Percentiles rank a stretch among this genome's conserved stretches.
Evolutionary conservation across 192 early-diverging fungal species (phyloP).

Genomic region (Phlyctochytrium planicorne): DNA sequence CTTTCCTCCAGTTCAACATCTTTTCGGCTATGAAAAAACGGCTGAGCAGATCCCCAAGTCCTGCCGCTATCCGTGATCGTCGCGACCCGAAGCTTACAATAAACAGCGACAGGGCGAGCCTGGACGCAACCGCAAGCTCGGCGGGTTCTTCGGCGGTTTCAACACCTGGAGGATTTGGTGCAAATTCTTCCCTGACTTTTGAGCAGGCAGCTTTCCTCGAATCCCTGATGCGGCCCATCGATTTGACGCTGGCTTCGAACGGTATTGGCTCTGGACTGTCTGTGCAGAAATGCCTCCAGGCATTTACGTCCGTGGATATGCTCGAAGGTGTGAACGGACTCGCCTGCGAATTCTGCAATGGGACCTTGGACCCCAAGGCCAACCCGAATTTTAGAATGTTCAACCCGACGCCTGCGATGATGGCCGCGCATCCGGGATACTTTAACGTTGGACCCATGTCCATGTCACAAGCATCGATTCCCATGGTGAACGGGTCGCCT

Average conservation of each 20-base stretch:
- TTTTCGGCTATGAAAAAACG: constrained; percentile 14
- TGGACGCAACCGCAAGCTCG: background rate
- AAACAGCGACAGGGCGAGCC: constrained; percentile 1
- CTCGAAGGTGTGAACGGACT: constrained; percentile 64
- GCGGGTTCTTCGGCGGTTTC: constrained; percentile 5
- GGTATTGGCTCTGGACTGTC: no score
- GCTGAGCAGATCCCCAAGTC: constrained; percentile 10
- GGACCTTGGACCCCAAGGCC: background rate
- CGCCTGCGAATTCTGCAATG: constrained; percentile 62
- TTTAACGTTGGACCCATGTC: no score
- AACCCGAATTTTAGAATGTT: background rate
- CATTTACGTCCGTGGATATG: constrained; percentile 59
- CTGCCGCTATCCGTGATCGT: background rate
- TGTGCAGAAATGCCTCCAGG: constrained; percentile 27
- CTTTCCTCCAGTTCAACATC: constrained; percentile 11
- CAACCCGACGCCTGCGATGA: background rate
- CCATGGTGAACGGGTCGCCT: no score
- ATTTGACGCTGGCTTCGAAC: background rate
- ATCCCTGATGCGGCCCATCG: constrained; percentile 10
- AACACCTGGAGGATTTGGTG: no score
- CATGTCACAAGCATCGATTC: no score
- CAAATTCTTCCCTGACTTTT: background rate
- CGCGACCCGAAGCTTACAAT: no score
- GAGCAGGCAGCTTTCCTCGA: constrained; percentile 12
- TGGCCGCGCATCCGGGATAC: no score